Evolutionary conservation across 1,139 yeast genomes (phyloP).

Genomic region (Lodderomyces elongisporus): DNA sequence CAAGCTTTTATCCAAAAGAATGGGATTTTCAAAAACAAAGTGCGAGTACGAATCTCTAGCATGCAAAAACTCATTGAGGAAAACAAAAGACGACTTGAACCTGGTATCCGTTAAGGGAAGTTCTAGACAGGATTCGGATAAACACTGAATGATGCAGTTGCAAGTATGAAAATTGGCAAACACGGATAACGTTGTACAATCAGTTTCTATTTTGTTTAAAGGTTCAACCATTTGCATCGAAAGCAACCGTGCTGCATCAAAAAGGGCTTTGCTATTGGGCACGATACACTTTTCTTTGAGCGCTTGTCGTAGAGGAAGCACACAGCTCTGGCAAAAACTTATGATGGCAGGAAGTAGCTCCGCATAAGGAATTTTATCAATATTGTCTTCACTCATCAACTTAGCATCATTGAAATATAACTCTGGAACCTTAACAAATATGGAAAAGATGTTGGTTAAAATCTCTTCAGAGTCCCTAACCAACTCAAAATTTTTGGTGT

Average conservation of each 20-base stretch:
- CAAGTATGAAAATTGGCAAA: conserved; percentile 29
- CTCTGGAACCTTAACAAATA: conserved; percentile 32
- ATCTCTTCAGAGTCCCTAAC: conserved; percentile 27
- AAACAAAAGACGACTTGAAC: conserved; percentile 35
- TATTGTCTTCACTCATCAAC: conserved; percentile 20
- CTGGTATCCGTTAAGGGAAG: conserved; percentile 33
- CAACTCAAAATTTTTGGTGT: conserved; percentile 10
- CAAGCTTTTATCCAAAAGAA: conserved; percentile 15
- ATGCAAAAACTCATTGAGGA: conserved; percentile 31
- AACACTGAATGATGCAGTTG: conserved; percentile 29
- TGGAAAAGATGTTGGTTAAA: conserved; percentile 31
- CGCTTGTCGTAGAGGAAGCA: conserved; percentile 31
- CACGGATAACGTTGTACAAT: conserved; percentile 20
- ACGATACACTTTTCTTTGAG: conserved; percentile 20
- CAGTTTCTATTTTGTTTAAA: conserved; percentile 15
- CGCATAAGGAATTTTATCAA: conserved; percentile 12
- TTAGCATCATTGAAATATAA: conserved; percentile 29
- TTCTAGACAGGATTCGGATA: conserved; percentile 35
- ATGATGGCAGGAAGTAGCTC: conserved; percentile 15
- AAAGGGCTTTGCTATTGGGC: conserved; percentile 20
- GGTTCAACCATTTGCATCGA: conserved; percentile 28
- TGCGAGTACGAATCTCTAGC: conserved; percentile 18
- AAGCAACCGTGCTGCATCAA: conserved; percentile 34
- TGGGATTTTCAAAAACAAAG: conserved; percentile 20
- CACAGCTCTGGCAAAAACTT: conserved; percentile 24